phyloP scores from a whole-genome alignment of 1,284 basidiomycete species.

The Tylopilus sp. region DNA sequence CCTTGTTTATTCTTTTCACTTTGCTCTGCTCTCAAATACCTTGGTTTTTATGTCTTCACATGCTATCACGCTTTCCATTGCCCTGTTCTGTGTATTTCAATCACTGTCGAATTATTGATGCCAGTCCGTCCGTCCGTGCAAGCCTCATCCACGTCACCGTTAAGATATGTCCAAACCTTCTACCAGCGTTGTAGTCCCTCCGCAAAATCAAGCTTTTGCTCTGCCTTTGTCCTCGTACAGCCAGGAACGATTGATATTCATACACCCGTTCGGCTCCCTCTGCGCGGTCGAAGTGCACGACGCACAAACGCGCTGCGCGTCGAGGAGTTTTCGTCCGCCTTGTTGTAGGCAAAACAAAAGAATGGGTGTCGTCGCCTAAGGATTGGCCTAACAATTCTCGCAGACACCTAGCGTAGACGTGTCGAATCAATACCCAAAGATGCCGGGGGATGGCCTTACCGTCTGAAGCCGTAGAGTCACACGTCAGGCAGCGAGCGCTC shows the following conservation, averaged over 20 bases:
- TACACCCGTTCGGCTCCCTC: slow-evolving; percentile 65
- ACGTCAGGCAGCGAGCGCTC: slow-evolving; percentile 68
- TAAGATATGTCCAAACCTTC: slow-evolving; percentile 27
- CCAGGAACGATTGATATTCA: slow-evolving; percentile 82
- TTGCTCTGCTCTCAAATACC: too few relatives aligned
- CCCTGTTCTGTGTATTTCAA: too few relatives aligned
- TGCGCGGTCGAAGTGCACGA: slow-evolving; percentile 58
- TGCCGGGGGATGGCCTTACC: too few relatives aligned
- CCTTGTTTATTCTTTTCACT: too few relatives aligned
- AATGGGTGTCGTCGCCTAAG: slow-evolving; percentile 54
- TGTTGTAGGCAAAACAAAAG: slow-evolving; percentile 54
- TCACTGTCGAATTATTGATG: too few relatives aligned
- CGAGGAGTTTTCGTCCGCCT: slow-evolving; percentile 53
- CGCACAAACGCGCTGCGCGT: slow-evolving; percentile 65
- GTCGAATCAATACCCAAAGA: too few relatives aligned
- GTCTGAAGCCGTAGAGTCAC: slow-evolving; percentile 51
- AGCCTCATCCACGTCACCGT: too few relatives aligned
- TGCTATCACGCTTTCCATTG: too few relatives aligned
- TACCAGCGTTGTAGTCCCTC: slow-evolving; percentile 34
- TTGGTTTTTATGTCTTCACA: too few relatives aligned
- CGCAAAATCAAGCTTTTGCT: slow-evolving; percentile 51
- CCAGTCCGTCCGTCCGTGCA: too few relatives aligned
- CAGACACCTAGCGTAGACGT: slow-evolving; percentile 56
- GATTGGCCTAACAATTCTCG: slow-evolving; percentile 50
- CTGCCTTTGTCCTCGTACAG: slow-evolving; percentile 69